These are phyloP conservation scores for Podila verticillata DNA, from an alignment of 192 early-diverging fungal species.

Conservation along the genomic window DNA sequence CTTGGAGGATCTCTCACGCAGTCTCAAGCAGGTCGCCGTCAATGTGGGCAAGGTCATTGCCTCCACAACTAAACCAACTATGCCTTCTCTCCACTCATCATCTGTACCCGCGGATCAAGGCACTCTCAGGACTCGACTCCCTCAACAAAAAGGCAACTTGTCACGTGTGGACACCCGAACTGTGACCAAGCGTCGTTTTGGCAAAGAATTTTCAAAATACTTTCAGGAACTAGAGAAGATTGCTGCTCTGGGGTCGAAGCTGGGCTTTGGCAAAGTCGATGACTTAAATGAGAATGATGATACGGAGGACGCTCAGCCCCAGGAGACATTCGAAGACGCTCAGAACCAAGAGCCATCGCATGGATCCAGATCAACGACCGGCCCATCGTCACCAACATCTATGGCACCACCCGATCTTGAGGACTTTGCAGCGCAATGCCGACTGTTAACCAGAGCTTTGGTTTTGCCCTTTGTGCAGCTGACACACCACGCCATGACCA, in stretches of 20 bases:
- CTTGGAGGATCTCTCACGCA: constrained; percentile 22
- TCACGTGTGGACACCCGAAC: background rate
- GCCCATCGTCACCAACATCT: constrained; percentile 6
- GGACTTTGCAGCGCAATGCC: constrained; percentile 55
- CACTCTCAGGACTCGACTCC: background rate
- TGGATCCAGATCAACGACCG: background rate
- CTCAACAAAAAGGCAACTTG: background rate
- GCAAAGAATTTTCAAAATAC: constrained; percentile 39
- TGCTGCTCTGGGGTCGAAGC: constrained; percentile 29
- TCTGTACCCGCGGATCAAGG: background rate
- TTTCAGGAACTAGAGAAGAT: constrained; percentile 48
- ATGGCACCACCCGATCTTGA: constrained; percentile 43
- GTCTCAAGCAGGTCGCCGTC: constrained; percentile 40
- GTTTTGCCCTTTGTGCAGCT: constrained; percentile 55
- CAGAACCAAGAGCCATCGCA: background rate
- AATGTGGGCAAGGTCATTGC: constrained; percentile 44
- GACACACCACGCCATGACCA: constrained; percentile 55
- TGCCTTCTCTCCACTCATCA: no score
- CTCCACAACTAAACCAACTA: background rate
- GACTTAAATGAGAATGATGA: background rate
- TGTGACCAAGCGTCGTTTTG: background rate
- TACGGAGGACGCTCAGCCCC: background rate
- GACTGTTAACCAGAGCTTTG: constrained; percentile 50
- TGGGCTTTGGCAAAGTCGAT: constrained; percentile 21
- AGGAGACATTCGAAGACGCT: background rate